Conservation (phyloP, 2,329 filamentous ascomycete genomes). For the Sporothrix brunneoviolacea region DNA sequence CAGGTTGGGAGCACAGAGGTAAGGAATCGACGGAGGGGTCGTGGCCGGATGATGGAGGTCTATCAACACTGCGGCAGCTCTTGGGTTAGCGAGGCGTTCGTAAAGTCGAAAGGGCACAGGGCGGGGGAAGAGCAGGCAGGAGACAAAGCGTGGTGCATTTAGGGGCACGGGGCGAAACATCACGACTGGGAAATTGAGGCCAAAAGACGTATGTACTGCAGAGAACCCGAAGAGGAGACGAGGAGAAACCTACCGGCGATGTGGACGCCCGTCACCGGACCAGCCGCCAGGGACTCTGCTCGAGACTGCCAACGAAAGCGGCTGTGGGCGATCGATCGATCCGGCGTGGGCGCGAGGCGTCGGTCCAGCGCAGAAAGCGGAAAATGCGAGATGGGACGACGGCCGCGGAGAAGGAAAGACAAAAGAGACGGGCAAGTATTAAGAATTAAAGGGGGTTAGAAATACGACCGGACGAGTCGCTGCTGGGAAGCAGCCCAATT, state of each 20-base stretch:
- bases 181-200: neutral
- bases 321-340: neutral
- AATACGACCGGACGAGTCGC: neutral
- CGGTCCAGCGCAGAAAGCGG: neutral
- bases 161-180: neutral
- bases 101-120: neutral
- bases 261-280: constrained; percentile 2
- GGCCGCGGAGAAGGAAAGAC: neutral
- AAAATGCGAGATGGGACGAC: neutral
- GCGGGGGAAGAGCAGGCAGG: constrained; percentile 1
- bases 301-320: neutral
- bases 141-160: constrained; percentile 4
- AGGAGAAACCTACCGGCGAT: neutral
- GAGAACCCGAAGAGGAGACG: too few relatives aligned
- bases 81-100: neutral
- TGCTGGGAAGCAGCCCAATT: constrained; percentile 18
- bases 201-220: too few relatives aligned
- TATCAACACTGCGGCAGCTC: neutral
- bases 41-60: neutral
- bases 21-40: neutral
- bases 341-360: neutral
- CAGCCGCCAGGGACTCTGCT: constrained; percentile 1
- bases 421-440: neutral
- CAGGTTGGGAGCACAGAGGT: neutral
- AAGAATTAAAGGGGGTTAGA: neutral